These are phyloP conservation scores for Pyronema domesticum DNA, from an alignment of 495 filamentous ascomycete species.

Conservation along the genomic window DNA sequence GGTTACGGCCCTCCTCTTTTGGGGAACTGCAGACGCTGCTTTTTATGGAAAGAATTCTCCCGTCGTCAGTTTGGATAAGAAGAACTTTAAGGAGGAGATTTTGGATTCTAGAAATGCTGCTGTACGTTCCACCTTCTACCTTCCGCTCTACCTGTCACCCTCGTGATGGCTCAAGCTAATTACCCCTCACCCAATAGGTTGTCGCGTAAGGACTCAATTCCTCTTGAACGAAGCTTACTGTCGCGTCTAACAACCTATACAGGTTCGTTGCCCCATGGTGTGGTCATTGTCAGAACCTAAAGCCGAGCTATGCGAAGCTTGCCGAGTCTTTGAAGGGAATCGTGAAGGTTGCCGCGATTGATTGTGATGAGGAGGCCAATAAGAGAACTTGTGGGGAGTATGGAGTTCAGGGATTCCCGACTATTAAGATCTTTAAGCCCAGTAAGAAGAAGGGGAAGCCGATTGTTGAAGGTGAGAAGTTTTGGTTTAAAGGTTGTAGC, in stretches of 20 bases:
- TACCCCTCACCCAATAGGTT: conserved; percentile 31
- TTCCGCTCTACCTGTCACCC: too few relatives aligned
- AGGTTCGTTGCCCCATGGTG: conserved; percentile 25
- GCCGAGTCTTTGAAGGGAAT: conserved; percentile 75
- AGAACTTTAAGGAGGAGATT: conserved; percentile 69
- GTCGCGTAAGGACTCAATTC: conserved; percentile 41
- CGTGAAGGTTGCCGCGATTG: conserved; percentile 82
- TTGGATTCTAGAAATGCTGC: conserved; percentile 79
- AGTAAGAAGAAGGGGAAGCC: conserved; percentile 67
- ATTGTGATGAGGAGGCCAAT: conserved; percentile 91
- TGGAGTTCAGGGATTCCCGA: conserved; percentile 91
- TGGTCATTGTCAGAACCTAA: conserved; percentile 87
- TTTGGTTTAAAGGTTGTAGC: too few relatives aligned
- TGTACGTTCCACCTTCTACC: conserved; percentile 35
- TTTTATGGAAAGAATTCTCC: conserved; percentile 76
- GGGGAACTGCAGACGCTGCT: conserved; percentile 45
- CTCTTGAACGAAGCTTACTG: background rate
- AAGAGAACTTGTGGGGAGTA: conserved; percentile 73
- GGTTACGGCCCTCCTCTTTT: conserved; percentile 35
- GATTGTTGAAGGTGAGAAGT: conserved; percentile 40
- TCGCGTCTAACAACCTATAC: conserved; percentile 5
- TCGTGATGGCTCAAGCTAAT: background rate
- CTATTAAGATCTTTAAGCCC: conserved; percentile 81
- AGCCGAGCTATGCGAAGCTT: conserved; percentile 88
- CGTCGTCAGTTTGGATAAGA: conserved; percentile 71